Percentiles rank a stretch among this genome's conserved stretches.
Conservation (phyloP, 164 flowering plant species). For the Taxillus chinensis region DNA sequence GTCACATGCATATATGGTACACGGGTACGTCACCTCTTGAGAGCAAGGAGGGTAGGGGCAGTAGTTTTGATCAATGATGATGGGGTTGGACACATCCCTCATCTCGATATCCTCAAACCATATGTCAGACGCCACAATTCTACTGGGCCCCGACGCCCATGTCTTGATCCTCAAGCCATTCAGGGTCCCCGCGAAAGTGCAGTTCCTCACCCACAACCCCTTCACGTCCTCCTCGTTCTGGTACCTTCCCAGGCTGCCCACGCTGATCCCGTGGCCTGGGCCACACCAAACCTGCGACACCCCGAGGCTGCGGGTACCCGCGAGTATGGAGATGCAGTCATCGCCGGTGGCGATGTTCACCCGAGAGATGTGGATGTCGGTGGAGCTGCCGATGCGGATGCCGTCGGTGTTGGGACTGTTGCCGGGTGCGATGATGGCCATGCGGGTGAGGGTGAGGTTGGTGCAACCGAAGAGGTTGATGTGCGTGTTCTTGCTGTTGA, state of each 20-base stretch:
- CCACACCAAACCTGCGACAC: slow-evolving; percentile 27
- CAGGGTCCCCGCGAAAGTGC: slow-evolving; percentile 13
- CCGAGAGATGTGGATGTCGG: slow-evolving; percentile 10
- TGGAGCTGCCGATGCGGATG: slow-evolving; percentile 24
- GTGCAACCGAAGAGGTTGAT: slow-evolving; percentile 18
- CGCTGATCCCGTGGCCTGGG: slow-evolving; percentile 46
- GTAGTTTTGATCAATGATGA: slow-evolving; percentile 23
- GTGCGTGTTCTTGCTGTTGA: slow-evolving; percentile 32
- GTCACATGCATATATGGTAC: too few relatives aligned
- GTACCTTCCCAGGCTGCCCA: slow-evolving; percentile 25
- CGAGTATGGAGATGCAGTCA: slow-evolving; percentile 34
- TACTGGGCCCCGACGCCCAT: slow-evolving; percentile 9
- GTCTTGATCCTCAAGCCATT: slow-evolving; percentile 34
- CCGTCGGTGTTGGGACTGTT: slow-evolving; percentile 48
- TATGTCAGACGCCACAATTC: slow-evolving; percentile 6
- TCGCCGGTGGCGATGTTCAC: slow-evolving; percentile 32
- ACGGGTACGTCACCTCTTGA: too few relatives aligned
- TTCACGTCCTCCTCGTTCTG: slow-evolving; percentile 8
- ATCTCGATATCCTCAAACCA: slow-evolving; percentile 10
- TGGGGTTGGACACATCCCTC: not conserved
- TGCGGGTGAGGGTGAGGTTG: slow-evolving; percentile 12
- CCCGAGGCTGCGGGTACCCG: slow-evolving; percentile 19
- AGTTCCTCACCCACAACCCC: slow-evolving; percentile 12
- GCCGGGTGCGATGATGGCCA: slow-evolving; percentile 23
- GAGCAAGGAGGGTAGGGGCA: slow-evolving; percentile 10